These are phyloP conservation scores for Schrenkiella parvula DNA, from an alignment of 345 rosid genomes.

Conservation along the genomic window DNA sequence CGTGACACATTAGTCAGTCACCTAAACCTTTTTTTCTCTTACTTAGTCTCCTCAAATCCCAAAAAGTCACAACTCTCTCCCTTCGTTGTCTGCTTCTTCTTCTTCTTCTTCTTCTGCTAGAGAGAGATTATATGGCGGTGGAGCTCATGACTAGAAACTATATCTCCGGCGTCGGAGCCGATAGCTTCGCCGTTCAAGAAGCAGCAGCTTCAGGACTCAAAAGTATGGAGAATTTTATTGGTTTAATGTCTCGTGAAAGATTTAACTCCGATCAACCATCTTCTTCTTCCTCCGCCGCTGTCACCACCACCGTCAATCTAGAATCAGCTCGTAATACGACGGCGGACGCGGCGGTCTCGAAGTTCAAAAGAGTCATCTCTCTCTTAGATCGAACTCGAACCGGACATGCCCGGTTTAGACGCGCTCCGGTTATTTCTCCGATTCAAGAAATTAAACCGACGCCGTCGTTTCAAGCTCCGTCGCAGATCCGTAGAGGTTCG, in stretches of 20 bases:
- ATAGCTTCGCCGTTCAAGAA: conserved; percentile 60
- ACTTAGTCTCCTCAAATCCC: conserved; percentile 12
- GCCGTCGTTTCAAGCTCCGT: conserved; percentile 57
- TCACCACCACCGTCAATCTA: conserved; percentile 31
- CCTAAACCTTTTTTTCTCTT: conserved; percentile 17
- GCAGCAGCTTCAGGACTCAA: conserved; percentile 85
- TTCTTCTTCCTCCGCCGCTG: conserved; percentile 30
- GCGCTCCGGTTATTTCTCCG: conserved; percentile 46
- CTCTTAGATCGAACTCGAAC: conserved; percentile 75
- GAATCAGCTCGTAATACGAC: conserved; percentile 53
- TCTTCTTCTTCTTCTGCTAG: neutral
- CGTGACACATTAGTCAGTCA: conserved; percentile 30
- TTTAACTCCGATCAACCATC: conserved; percentile 26
- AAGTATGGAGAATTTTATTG: conserved; percentile 70
- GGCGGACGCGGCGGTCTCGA: conserved; percentile 72
- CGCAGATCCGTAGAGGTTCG: conserved; percentile 40
- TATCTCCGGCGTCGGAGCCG: conserved; percentile 31
- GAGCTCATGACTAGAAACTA: conserved; percentile 36
- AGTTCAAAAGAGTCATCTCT: conserved; percentile 80
- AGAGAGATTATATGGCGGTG: conserved; percentile 32
- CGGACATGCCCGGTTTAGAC: conserved; percentile 93
- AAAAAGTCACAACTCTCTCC: conserved; percentile 14
- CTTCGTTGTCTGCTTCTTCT: too few species aligned
- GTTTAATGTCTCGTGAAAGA: conserved; percentile 54
- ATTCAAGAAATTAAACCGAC: conserved; percentile 33